Base-by-base conservation (phyloP, 2,329 filamentous ascomycete species). In the Microcyclosporella mali region DNA sequence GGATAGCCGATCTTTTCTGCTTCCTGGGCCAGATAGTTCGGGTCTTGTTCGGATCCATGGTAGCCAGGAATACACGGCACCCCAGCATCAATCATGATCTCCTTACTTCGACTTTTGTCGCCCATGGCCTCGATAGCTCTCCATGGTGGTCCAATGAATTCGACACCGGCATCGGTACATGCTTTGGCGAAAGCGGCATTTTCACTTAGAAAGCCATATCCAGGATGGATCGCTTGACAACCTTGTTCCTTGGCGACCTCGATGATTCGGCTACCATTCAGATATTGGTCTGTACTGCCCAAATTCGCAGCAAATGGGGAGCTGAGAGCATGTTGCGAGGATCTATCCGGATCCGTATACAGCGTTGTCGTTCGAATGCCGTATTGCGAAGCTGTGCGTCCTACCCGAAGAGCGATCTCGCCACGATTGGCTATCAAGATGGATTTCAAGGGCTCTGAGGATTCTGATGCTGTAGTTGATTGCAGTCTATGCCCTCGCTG, bases 11-110 rank as follows among this genome's bases (percentile, higher is more conserved):
- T 82, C 51, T 85, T 79, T 55, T 77, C 78, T 6, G 92, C 90
- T 62, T 90, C 81, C 8, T 72, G 69, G 42, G 87, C 75, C 19
- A 84, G 69, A 46, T 74, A 71, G 7, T 67, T 62, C 1, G 76
- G 70, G 37, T 84, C 79, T 68, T 98, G 92, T 40, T 95, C 86
- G 1, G 74, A 59, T 14, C 92, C 92, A 63, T 97, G 92, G 59
- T 98, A 98, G 1, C 92, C 92, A 0, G 92, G 92, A 37, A 98
- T 92, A 59, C 92, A 97, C 3, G 89, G 89, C 3, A 98, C 92
- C 7, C 88, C 88, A n/a, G 92, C 90, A 3, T 81, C 80, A 27
- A 79, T 88, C 92, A 98, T 97, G 61, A 98, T 95, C 62, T 95
- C 85, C 66, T 98, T 98, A 40, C 86, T 92, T 46, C 85, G 76